Evolutionary conservation across 768 basidiomycete genomes (phyloP).

Genomic region (Trichaptum fuscoviolaceum): DNA sequence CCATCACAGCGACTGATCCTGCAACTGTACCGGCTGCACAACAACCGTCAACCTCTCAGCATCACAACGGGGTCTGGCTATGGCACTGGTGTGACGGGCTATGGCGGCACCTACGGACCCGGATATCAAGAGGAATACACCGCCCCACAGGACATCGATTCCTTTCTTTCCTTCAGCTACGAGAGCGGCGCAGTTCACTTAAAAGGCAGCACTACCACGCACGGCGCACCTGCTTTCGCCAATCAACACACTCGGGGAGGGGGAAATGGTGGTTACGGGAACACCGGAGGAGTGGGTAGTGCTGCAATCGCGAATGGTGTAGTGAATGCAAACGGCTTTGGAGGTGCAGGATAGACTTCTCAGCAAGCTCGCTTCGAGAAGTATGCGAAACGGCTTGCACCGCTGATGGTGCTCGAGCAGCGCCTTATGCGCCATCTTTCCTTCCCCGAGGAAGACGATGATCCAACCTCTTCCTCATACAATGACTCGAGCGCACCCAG

Average conservation of each 20-base stretch:
- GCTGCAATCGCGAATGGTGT: neutral
- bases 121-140: neutral
- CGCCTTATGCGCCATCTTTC: too few relatives aligned
- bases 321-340: too few relatives aligned
- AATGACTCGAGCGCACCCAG: too few relatives aligned
- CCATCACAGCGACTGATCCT: neutral
- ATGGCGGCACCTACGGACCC: neutral
- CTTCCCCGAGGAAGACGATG: too few relatives aligned
- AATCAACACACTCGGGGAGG: neutral
- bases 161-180: too few relatives aligned
- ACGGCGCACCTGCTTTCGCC: too few relatives aligned
- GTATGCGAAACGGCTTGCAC: slow-evolving; percentile 56
- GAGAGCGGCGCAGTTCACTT: neutral
- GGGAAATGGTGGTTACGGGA: neutral
- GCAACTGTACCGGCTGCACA: neutral
- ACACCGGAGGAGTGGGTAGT: neutral
- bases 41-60: neutral
- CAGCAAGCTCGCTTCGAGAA: slow-evolving; percentile 29
- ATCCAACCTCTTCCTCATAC: neutral
- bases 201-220: neutral
- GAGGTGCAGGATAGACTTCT: neutral
- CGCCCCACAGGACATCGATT: too few relatives aligned
- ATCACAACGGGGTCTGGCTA: neutral
- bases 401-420: slow-evolving; percentile 66
- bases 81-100: neutral